Base-by-base conservation (phyloP, 352 stramenopile genomes). In the Phytophthora citricola region DNA sequence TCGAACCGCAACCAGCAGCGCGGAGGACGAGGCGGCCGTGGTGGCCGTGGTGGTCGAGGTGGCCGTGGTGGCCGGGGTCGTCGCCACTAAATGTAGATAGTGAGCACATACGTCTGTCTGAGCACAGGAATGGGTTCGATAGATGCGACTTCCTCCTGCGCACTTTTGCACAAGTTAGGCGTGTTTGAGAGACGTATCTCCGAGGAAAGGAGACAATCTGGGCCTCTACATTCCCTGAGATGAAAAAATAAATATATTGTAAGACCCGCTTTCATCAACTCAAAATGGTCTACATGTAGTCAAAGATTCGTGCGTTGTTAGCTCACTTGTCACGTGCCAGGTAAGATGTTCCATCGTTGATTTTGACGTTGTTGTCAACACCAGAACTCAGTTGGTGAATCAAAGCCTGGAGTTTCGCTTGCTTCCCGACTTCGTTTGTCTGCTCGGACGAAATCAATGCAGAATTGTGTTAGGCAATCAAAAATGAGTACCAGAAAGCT, bases 331-430 rank as follows among this genome's bases (percentile, higher is more conserved):
- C 76, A 17, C 76, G 73, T 6, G 73, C 73, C 12, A 90, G 73
- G 48, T 79, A 91, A 4, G 83, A 82, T 17, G 75, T 80, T 1
- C 70, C 73, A 32, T 79, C 81, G 20, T 75, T 66, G 3, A 81
- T 66, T 34, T 84, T 78, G 22, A 69, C 63, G 63, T 69, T 62
- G 34, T 47, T 65, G 44, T 92, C 79, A 22, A 80, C 76, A 4
- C 81, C 80, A 8, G 86, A 94, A 63, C 85, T 93, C 22, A 95
- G 66, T 41, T 95, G 83, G 44, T 95, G 87, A 55, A 95, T 95
- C 39, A 95, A 73, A 17, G 85, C 80, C 58, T 95, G 87, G 0
- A 95, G 59, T 56, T 95, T 92, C 27, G 81, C 81, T 66, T 95
- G 85, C 47, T 93, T 92, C 17, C 83, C 82, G 2, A 93, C 65